Percentiles rank a stretch among this genome's conserved stretches.
phyloP scores from a whole-genome alignment of 2,329 filamentous ascomycete genomes.

The Epichloe festucae region DNA sequence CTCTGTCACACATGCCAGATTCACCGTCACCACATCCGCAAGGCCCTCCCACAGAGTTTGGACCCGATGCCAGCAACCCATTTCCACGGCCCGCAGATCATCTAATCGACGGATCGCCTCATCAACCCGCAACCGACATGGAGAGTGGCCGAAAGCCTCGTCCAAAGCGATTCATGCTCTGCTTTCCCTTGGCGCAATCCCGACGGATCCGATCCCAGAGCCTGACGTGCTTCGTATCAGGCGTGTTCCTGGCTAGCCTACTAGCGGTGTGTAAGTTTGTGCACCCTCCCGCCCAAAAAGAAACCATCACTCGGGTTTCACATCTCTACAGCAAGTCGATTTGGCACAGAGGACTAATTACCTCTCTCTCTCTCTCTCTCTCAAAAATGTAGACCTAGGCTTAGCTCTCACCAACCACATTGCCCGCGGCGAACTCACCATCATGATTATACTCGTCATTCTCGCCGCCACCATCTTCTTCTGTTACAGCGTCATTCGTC shows the following conservation, averaged over 20 bases:
- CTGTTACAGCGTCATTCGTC: constrained; percentile 61
- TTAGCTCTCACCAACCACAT: constrained; percentile 54
- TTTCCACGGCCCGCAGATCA: neutral
- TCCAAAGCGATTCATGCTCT: constrained; percentile 34
- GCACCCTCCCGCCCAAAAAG: neutral
- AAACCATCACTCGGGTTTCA: neutral
- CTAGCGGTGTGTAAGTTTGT: constrained; percentile 51
- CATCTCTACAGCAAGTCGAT: neutral
- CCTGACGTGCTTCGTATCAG: constrained; percentile 51
- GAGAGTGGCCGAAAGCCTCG: neutral
- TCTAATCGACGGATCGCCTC: neutral
- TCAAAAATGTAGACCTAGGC: constrained; percentile 46
- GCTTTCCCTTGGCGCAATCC: constrained; percentile 43
- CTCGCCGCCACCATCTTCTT: constrained; percentile 66
- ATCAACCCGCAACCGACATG: neutral
- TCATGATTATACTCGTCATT: constrained; percentile 68
- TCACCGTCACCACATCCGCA: neutral
- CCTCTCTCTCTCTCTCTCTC: neutral
- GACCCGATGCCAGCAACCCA: neutral
- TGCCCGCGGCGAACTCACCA: constrained; percentile 58
- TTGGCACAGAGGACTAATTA: neutral
- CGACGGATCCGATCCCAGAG: constrained; percentile 40
- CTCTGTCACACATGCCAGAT: neutral
- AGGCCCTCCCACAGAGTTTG: neutral
- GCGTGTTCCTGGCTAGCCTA: constrained; percentile 44